These are phyloP conservation scores for Candida easanensis DNA, from an alignment of 805 yeast genomes.

Conservation along the genomic window DNA sequence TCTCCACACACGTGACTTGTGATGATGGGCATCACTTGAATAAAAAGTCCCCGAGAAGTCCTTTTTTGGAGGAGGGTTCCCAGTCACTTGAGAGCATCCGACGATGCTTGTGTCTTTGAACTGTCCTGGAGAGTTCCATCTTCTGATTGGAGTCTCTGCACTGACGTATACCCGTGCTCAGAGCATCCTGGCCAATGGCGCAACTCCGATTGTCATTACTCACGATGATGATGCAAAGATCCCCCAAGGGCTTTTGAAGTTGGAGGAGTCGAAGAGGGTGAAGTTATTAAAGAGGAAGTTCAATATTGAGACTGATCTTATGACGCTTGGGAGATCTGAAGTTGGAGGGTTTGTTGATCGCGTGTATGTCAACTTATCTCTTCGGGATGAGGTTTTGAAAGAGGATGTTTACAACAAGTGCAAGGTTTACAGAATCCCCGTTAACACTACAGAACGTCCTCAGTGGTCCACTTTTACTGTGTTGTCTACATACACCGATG, in stretches of 20 bases:
- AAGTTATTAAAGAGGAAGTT: conserved; percentile 34
- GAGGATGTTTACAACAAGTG: conserved; percentile 49
- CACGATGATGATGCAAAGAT: conserved; percentile 20
- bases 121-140: conserved; percentile 50
- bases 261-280: conserved; percentile 29
- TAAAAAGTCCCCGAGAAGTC: too few relatives aligned
- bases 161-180: conserved; percentile 47
- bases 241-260: conserved; percentile 27
- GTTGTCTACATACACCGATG: conserved; percentile 66
- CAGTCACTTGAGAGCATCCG: too few relatives aligned
- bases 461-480: conserved; percentile 73
- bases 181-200: conserved; percentile 51
- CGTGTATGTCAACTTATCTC: conserved; percentile 60
- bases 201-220: conserved; percentile 50
- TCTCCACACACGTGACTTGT: conserved; percentile 1
- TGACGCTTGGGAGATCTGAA: conserved; percentile 55
- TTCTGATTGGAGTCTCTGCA: conserved; percentile 53
- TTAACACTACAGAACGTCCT: conserved; percentile 74
- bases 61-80: too few relatives aligned
- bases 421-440: conserved; percentile 65
- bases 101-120: conserved; percentile 28
- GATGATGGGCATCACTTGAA: background rate
- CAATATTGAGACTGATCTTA: conserved; percentile 40
- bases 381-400: conserved; percentile 31
- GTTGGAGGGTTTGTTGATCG: conserved; percentile 69